Evolutionary conservation across 345 rosid species (phyloP), one percentile per base, ranked within the genome.

Genomic region (Tarenaya hassleriana): DNA sequence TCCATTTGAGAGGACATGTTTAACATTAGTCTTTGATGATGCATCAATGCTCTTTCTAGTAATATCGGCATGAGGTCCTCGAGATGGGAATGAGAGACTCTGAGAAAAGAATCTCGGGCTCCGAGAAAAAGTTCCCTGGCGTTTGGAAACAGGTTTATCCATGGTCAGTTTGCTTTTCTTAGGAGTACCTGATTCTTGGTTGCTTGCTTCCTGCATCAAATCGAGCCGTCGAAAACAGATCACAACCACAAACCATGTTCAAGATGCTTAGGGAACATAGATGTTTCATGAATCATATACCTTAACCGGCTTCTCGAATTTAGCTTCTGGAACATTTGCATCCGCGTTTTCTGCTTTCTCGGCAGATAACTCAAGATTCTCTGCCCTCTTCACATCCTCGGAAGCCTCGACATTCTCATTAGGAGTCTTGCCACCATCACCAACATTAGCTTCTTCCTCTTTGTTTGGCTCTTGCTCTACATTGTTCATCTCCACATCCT

Each of bases 61-160:
- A 27, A 70, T 75, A 63, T 76, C 77, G 49, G 52, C 47, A 21
- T 41, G 67, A 61, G 50, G 58, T 47, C 73, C 84, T 68, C 51
- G 78, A 45, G 74, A 70, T 3, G 92, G 83, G 71, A 84, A 84
- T 34, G 92, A 84, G 66, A 71, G 64, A 52, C 81, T 82, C 75
- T 91, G 92, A 41, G 92, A 82, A 52, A 84, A 67, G 13, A 52
- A 57, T 62, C 62, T 82, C 19, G 77, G 83, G 42, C 62, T 73
- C 35, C 35, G 67, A 50, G 83, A 49, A 52, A 68, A 44, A 4
- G 74, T 61, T 53, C 68, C 66, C 2, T 69, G 2, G 60, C 69
- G 75, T 68, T 65, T 87, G 69, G 43, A 38, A 59, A 54, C 75
- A 43, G 79, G 19, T 64, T 77, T 84, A 32, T 69, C 84, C 67